Evolutionary conservation across 2,329 filamentous ascomycete genomes (phyloP).

Genomic region (Diplocarpon mali): DNA sequence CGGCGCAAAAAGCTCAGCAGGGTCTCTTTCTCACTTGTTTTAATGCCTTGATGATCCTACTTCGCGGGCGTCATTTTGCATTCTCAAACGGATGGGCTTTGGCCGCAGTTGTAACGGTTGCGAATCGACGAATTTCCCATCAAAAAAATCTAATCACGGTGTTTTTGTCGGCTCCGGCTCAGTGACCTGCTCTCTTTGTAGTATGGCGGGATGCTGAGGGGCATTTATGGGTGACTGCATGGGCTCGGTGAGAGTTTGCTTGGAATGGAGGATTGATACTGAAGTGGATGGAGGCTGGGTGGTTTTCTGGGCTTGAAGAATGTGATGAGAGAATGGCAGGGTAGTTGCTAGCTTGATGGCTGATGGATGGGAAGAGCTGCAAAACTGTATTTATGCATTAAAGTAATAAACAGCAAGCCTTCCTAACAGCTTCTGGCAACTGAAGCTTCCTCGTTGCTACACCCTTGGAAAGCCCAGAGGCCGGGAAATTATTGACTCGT

Average conservation of each 20-base stretch:
- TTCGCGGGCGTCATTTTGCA: conserved; percentile 11
- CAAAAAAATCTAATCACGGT: conserved; percentile 4
- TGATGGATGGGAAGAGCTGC: neutral
- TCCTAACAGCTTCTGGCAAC: no score
- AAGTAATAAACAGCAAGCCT: conserved; percentile 1
- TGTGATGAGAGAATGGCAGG: neutral
- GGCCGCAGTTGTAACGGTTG: conserved; percentile 6
- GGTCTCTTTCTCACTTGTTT: conserved; percentile 9
- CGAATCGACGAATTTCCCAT: conserved; percentile 5
- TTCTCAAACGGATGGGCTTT: conserved; percentile 12
- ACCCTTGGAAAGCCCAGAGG: no score
- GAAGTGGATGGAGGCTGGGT: neutral
- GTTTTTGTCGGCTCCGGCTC: conserved; percentile 1
- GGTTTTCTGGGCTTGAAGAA: neutral
- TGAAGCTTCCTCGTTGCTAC: no score
- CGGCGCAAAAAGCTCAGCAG: conserved; percentile 10
- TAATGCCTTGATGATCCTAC: conserved; percentile 10
- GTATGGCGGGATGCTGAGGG: neutral
- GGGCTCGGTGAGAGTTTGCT: conserved; percentile 1
- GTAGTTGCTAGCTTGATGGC: neutral
- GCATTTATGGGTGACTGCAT: conserved; percentile 5
- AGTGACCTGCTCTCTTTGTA: conserved; percentile 2
- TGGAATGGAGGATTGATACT: conserved; percentile 1
- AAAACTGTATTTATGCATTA: conserved; percentile 3
- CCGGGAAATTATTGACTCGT: no score